A percentile compares a stretch with the other conserved stretches of the same genome.
Evolutionary conservation across 768 basidiomycete genomes (phyloP).

Genomic region (Hydnomerulius pinastri): DNA sequence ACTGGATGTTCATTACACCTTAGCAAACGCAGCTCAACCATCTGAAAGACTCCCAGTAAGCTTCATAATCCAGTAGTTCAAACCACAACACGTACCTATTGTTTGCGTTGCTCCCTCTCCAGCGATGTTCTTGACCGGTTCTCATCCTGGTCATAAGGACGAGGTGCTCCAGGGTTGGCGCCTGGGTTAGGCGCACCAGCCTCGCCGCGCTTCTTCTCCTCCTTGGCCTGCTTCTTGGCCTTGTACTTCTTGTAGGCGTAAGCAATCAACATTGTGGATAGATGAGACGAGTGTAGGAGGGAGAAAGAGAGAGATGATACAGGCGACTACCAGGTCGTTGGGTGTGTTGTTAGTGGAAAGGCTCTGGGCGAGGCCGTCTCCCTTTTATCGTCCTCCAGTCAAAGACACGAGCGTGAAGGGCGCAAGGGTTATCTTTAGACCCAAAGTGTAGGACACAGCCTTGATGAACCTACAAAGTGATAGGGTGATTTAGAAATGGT

Average conservation of each 20-base stretch:
- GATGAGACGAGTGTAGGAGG: neutral
- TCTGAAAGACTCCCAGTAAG: neutral
- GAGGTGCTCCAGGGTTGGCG: neutral
- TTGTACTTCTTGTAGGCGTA: slow-evolving; percentile 29
- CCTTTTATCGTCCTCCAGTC: neutral
- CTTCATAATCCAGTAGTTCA: too few relatives aligned
- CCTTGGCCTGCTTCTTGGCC: slow-evolving; percentile 20
- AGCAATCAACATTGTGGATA: slow-evolving; percentile 7
- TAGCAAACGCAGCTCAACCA: neutral
- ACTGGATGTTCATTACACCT: neutral
- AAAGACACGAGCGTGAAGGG: neutral
- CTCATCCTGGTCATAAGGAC: neutral
- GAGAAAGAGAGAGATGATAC: too few relatives aligned
- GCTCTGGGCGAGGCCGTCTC: neutral
- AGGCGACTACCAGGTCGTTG: too few relatives aligned
- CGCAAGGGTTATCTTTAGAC: too few relatives aligned
- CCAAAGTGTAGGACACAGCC: neutral
- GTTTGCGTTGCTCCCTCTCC: slow-evolving; percentile 1
- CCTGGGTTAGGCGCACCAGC: neutral
- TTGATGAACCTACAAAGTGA: neutral
- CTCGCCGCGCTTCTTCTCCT: slow-evolving; percentile 11
- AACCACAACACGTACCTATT: slow-evolving; percentile 12
- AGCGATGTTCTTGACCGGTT: neutral
- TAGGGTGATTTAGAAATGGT: neutral
- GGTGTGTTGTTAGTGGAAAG: neutral